Conservation (phyloP, 768 basidiomycete species). For the Coprinopsis sp. region DNA sequence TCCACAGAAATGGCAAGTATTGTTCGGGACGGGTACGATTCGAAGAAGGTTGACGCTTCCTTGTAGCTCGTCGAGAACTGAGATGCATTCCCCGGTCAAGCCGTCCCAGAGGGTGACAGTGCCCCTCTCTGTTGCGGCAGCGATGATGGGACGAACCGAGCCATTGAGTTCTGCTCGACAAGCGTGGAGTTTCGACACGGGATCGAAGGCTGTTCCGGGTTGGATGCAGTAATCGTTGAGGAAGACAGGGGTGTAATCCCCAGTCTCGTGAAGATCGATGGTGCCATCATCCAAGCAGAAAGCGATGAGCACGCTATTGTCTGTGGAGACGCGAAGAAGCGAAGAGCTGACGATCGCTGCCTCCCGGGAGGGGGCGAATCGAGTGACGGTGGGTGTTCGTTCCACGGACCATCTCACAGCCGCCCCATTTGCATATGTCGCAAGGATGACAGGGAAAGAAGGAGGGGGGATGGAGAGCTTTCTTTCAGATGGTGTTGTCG, state of each 20-base stretch:
- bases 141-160: conserved; percentile 48
- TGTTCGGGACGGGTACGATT: conserved; percentile 48
- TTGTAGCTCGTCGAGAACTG: conserved; percentile 54
- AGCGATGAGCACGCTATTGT: conserved; percentile 46
- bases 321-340: conserved; percentile 44
- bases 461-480: conserved; percentile 12
- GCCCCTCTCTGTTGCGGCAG: conserved; percentile 60
- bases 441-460: conserved; percentile 36
- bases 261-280: conserved; percentile 55
- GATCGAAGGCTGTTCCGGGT: conserved; percentile 56
- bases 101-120: conserved; percentile 75
- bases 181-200: conserved; percentile 48
- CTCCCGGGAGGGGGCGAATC: conserved; percentile 40
- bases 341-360: conserved; percentile 43
- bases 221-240: conserved; percentile 45
- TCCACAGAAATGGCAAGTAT: conserved; percentile 67
- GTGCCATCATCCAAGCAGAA: conserved; percentile 65
- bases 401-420: conserved; percentile 52
- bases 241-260: conserved; percentile 38
- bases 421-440: conserved; percentile 55
- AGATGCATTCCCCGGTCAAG: conserved; percentile 56
- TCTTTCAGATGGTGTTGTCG: conserved; percentile 21
- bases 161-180: conserved; percentile 50
- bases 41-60: conserved; percentile 59
- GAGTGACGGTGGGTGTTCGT: conserved; percentile 25